Conservation (phyloP, 805 yeast species). For the Yamadazyma phyllophila region DNA sequence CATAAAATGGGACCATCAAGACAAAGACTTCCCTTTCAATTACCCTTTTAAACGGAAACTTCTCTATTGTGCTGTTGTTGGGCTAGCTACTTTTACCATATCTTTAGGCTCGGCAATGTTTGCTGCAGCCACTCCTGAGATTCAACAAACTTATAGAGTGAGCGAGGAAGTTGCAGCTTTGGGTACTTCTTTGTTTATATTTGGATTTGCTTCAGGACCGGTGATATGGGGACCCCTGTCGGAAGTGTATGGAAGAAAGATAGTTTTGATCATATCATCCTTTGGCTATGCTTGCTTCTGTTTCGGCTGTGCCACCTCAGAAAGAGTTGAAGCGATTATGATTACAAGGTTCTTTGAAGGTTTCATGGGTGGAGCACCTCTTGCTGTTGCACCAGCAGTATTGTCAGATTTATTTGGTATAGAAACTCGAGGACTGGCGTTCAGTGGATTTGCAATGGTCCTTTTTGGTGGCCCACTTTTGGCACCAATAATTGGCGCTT, state of each 20-base stretch:
- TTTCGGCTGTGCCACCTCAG: constrained; percentile 71
- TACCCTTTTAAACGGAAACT: constrained; percentile 50
- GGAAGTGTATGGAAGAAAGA: constrained; percentile 36
- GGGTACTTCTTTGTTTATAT: constrained; percentile 76
- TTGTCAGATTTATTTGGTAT: constrained; percentile 79
- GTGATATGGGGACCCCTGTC: constrained; percentile 62
- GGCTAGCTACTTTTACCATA: constrained; percentile 37
- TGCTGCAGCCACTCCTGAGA: constrained; percentile 54
- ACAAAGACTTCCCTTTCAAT: constrained; percentile 55
- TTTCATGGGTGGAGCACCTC: constrained; percentile 77
- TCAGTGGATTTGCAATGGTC: constrained; percentile 67
- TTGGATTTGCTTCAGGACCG: constrained; percentile 94
- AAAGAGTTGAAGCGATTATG: constrained; percentile 73
- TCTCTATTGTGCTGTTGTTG: constrained; percentile 24
- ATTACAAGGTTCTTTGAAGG: constrained; percentile 81
- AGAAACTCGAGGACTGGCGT: constrained; percentile 68
- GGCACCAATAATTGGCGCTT: constrained; percentile 64
- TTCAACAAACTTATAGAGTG: constrained; percentile 53
- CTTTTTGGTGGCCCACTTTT: constrained; percentile 78
- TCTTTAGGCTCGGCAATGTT: constrained; percentile 85
- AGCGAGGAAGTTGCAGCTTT: constrained; percentile 66
- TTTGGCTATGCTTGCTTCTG: constrained; percentile 39
- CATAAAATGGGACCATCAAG: background rate
- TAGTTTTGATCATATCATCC: constrained; percentile 44
- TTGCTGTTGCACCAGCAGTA: constrained; percentile 82